Evolutionary conservation across 495 filamentous ascomycete species (phyloP).

Genomic region (Aspergillus asperescens): DNA sequence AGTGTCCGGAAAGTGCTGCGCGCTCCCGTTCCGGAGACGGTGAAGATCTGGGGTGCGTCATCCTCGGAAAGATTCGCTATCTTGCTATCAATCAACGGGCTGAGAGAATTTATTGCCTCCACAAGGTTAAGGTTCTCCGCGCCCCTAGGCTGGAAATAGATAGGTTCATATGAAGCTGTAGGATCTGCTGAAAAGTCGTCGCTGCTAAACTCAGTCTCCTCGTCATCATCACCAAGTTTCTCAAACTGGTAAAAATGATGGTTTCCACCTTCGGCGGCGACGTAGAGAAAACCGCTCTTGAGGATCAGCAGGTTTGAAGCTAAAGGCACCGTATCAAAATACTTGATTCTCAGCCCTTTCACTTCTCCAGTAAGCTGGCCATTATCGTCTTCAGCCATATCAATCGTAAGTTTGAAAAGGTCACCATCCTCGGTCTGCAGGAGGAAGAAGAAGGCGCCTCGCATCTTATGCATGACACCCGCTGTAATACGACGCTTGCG

Average conservation of each 20-base stretch:
- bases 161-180: conserved; percentile 59
- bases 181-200: conserved; percentile 75
- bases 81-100: conserved; percentile 84
- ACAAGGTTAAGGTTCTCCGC: conserved; percentile 79
- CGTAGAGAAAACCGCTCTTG: conserved; percentile 93
- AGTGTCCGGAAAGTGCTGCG: conserved; percentile 84
- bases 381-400: conserved; percentile 78
- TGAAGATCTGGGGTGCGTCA: conserved; percentile 94
- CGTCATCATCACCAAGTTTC: conserved; percentile 93
- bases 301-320: conserved; percentile 83
- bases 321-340: conserved; percentile 92
- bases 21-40: conserved; percentile 80
- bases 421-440: conserved; percentile 95
- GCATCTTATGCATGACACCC: conserved; percentile 94
- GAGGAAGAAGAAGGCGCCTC: conserved; percentile 96
- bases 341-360: conserved; percentile 82
- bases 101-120: conserved; percentile 82
- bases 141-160: conserved; percentile 77
- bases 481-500: conserved; percentile 79
- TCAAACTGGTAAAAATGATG: conserved; percentile 97
- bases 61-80: conserved; percentile 83
- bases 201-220: conserved; percentile 79
- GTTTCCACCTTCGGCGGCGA: conserved; percentile 87
- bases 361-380: conserved; percentile 78
- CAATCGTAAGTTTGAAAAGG: conserved; percentile 91